A percentile compares a stretch with the other conserved stretches of the same genome.
Conservation (phyloP, 2,329 filamentous ascomycete species). For the Alternaria sp. region DNA sequence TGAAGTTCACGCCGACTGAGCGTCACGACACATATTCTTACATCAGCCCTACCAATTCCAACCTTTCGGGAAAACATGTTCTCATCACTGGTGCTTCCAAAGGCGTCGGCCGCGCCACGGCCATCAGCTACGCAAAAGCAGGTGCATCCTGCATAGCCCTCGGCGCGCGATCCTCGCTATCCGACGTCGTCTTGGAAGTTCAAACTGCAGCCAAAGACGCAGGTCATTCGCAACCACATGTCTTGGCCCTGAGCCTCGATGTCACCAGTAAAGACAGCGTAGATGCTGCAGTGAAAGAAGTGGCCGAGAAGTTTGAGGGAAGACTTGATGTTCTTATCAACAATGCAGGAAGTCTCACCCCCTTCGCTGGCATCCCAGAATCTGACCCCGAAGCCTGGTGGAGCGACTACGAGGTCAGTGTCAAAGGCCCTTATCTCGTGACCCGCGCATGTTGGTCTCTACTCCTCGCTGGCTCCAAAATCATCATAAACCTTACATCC, state of each 20-base stretch:
- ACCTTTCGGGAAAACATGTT: conserved; percentile 48
- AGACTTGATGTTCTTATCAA: conserved; percentile 58
- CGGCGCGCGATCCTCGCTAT: conserved; percentile 58
- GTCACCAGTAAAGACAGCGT: conserved; percentile 53
- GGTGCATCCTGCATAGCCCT: conserved; percentile 64
- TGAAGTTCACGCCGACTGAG: conserved; percentile 20
- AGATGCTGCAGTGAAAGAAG: conserved; percentile 42
- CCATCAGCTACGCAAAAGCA: conserved; percentile 63
- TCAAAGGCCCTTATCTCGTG: conserved; percentile 58
- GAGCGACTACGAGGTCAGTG: conserved; percentile 58
- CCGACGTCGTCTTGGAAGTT: conserved; percentile 48
- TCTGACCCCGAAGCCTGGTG: conserved; percentile 52
- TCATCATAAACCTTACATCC: conserved; percentile 58
- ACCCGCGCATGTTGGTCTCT: conserved; percentile 57
- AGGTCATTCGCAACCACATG: conserved; percentile 50
- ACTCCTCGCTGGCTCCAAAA: conserved; percentile 41
- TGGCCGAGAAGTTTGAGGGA: conserved; percentile 31
- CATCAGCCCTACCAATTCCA: conserved; percentile 54
- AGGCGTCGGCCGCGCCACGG: conserved; percentile 63
- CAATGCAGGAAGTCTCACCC: conserved; percentile 55
- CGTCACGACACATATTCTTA: conserved; percentile 62
- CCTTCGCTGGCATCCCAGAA: conserved; percentile 40
- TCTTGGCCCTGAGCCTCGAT: conserved; percentile 54
- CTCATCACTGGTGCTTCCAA: conserved; percentile 65
- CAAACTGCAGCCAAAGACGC: conserved; percentile 43